A percentile compares a stretch with the other conserved stretches of the same genome.
Conservation (phyloP, 2,329 filamentous ascomycete species). For the Fusarium verticillioides region DNA sequence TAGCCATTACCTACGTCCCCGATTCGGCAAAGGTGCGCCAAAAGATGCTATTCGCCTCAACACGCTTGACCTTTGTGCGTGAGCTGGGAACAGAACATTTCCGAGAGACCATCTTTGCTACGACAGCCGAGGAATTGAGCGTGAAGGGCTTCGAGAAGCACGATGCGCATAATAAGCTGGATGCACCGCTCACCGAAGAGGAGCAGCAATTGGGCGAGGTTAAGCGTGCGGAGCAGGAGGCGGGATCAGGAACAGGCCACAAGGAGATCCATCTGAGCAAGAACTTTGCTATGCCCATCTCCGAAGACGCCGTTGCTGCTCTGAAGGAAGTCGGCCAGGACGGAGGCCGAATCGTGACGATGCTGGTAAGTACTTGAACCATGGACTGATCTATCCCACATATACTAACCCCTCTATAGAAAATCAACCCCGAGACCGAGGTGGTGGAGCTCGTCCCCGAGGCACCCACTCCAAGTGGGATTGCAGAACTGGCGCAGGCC, state of each 20-base stretch:
- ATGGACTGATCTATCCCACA: neutral
- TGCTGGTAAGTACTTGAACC: conserved; percentile 65
- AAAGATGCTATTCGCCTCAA: conserved; percentile 88
- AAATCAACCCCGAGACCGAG: conserved; percentile 78
- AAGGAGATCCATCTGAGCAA: conserved; percentile 70
- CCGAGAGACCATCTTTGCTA: conserved; percentile 79
- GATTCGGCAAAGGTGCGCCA: conserved; percentile 82
- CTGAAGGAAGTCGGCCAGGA: conserved; percentile 67
- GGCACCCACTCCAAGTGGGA: conserved; percentile 62
- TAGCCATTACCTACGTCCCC: conserved; percentile 82
- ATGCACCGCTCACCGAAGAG: conserved; percentile 81
- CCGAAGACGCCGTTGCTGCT: conserved; percentile 71
- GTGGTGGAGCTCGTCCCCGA: conserved; percentile 72
- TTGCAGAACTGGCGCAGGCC: conserved; percentile 65
- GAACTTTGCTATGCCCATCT: conserved; percentile 67
- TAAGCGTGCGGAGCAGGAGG: conserved; percentile 79
- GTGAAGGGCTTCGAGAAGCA: conserved; percentile 77
- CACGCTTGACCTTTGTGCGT: conserved; percentile 77
- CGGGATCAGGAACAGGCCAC: conserved; percentile 73
- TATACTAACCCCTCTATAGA: conserved; percentile 56
- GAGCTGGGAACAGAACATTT: conserved; percentile 85
- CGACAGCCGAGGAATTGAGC: conserved; percentile 75
- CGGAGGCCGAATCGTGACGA: conserved; percentile 65
- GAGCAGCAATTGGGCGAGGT: conserved; percentile 78
- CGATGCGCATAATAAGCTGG: conserved; percentile 72